These are phyloP conservation scores for Alliaria petiolata DNA, from an alignment of 345 rosid species.

Conservation along the genomic window DNA sequence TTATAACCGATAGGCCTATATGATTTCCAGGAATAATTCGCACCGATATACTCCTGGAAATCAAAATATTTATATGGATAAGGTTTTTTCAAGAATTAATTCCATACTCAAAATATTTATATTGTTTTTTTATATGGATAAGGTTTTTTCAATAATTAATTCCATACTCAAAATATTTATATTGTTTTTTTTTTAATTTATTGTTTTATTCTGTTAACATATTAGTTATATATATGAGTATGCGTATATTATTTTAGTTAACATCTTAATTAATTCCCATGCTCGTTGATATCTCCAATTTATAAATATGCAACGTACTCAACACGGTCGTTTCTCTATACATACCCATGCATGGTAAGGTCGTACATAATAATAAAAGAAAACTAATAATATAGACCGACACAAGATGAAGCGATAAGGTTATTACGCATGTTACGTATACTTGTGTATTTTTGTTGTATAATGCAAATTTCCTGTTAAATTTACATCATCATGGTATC, in stretches of 20 bases:
- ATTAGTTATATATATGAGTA: not conserved
- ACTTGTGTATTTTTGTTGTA: not conserved
- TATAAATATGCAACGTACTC: too few species aligned
- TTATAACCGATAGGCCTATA: conserved; percentile 1
- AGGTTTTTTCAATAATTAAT: too few species aligned
- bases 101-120: too few species aligned
- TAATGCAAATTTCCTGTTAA: not conserved
- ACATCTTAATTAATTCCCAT: conserved; percentile 17
- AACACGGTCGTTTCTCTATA: not conserved
- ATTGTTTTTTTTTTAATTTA: not conserved
- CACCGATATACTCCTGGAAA: conserved; percentile 11
- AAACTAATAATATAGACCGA: conserved; percentile 13
- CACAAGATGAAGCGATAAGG: conserved; percentile 12
- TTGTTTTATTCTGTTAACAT: not conserved
- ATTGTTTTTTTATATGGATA: too few species aligned
- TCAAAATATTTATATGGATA: too few species aligned
- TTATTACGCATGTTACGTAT: conserved; percentile 18
- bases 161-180: not conserved
- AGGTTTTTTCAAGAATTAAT: not conserved
- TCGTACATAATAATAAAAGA: not conserved
- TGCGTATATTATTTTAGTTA: conserved; percentile 5
- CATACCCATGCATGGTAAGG: conserved; percentile 16
- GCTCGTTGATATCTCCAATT: not conserved
- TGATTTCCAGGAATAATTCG: conserved; percentile 11
- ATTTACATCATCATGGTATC: not conserved